Evolutionary conservation across 2,329 filamentous ascomycete species (phyloP), one percentile per base, ranked within the genome.

Genomic region (Verticillium alfalfae): DNA sequence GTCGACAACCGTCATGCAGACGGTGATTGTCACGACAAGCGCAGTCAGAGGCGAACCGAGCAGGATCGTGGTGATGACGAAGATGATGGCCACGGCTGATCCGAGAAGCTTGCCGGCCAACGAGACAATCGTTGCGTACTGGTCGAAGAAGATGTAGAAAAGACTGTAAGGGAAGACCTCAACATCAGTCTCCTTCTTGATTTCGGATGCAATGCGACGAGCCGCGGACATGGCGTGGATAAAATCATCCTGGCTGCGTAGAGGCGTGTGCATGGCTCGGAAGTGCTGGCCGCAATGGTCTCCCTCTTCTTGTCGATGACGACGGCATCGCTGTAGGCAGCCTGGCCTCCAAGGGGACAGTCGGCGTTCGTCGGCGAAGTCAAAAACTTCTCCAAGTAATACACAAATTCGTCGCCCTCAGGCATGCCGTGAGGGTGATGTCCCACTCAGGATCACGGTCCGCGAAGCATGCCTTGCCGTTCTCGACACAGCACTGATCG

Each of bases 91-190:
- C 15, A 98, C 81, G 0, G 93, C 94, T 3, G 91, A 90, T 49
- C 90, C 89, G 36, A 99, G 84, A 1, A 99, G 85, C 0, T 89
- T 86, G 1, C 84, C 89, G 0, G 94, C 93, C 4, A 98, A 82
- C 12, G 84, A 82, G 22, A 96, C 87, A 64, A 99, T 98, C 62
- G 85, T 86, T 6, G 92, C 84, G 71, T 99, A 99, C 73, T 98
- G 95, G 72, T 99, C 95, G 73, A 99, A 99, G 84, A 98, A 99
- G 73, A 99, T 93, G 79, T 99, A 99, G 74, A 97, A 97, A 64
- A 97, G 89, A 68, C 92, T 96, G 79, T 99, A 99, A 0, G 95
- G 92, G 82, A 99, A 99, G 3, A 99, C 88, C 31, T 95, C 88
- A 26, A 91, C 86, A 5, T 88, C 85, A 5, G 93, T 93, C 59